A percentile compares a stretch with the other conserved stretches of the same genome.
phyloP scores from a whole-genome alignment of 495 filamentous ascomycete genomes.

The Opeltia flavorubescens region DNA sequence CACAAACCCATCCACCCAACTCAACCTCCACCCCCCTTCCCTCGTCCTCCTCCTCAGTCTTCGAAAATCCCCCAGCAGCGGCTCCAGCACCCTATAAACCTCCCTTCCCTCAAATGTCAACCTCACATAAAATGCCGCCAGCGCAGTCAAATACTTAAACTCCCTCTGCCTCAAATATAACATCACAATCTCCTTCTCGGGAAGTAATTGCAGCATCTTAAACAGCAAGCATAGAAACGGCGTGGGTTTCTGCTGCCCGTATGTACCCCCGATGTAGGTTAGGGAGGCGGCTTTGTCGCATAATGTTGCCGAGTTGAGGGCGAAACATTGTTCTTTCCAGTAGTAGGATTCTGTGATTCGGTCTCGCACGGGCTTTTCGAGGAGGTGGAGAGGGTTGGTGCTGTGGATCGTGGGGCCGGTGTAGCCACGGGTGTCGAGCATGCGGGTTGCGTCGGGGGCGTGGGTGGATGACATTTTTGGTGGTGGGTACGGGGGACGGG shows the following conservation, averaged over 20 bases:
- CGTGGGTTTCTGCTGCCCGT: conserved; percentile 69
- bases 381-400: conserved; percentile 74
- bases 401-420: conserved; percentile 53
- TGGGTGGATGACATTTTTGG: conserved; percentile 28
- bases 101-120: conserved; percentile 72
- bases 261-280: conserved; percentile 72
- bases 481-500: background rate
- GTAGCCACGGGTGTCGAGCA: conserved; percentile 72
- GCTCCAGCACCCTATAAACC: conserved; percentile 69
- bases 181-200: conserved; percentile 60
- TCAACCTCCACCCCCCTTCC: conserved; percentile 53
- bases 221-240: conserved; percentile 92
- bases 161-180: conserved; percentile 67
- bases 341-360: conserved; percentile 91
- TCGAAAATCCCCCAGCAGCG: conserved; percentile 64
- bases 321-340: conserved; percentile 98
- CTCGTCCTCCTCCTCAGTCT: conserved; percentile 67
- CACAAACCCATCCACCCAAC: conserved; percentile 84
- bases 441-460: conserved; percentile 58
- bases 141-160: conserved; percentile 78
- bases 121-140: conserved; percentile 88
- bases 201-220: conserved; percentile 83
- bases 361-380: conserved; percentile 87
- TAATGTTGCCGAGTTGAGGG: conserved; percentile 76
- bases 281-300: conserved; percentile 81